Percentiles rank a stretch among this genome's conserved stretches.
phyloP scores from a whole-genome alignment of 78 protist genomes.

The Dictyostelium purpureum region DNA sequence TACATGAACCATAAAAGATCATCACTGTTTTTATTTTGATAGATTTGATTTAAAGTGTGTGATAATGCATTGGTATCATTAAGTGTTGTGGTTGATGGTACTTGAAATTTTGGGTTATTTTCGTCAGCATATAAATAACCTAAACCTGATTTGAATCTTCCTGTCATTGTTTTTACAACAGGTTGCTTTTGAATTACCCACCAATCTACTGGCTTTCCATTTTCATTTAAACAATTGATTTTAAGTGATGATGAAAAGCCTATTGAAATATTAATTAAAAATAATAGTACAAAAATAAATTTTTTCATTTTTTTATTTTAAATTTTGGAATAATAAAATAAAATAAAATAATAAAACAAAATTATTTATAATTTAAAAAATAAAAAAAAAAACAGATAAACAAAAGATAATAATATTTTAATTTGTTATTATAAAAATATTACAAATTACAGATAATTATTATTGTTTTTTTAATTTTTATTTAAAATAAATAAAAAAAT shows the following conservation, averaged over 20 bases:
- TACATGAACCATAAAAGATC: slow-evolving; percentile 42
- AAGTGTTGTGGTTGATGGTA: background rate
- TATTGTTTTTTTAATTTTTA: too few relatives aligned
- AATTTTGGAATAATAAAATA: too few relatives aligned
- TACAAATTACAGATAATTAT: too few relatives aligned
- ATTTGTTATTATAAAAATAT: too few relatives aligned
- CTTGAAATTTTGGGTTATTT: background rate
- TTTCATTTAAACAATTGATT: slow-evolving; percentile 54
- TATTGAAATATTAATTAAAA: too few relatives aligned
- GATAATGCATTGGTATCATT: slow-evolving; percentile 39
- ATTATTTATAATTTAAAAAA: too few relatives aligned
- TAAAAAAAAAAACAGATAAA: too few relatives aligned
- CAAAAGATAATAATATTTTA: too few relatives aligned
- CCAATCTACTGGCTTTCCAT: slow-evolving; percentile 71
- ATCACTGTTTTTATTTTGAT: background rate
- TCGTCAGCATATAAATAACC: slow-evolving; percentile 57
- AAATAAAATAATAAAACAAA: too few relatives aligned
- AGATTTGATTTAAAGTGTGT: slow-evolving; percentile 44
- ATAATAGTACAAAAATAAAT: too few relatives aligned
- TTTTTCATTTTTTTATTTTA: too few relatives aligned
- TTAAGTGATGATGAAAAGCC: background rate
- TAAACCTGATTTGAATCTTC: background rate
- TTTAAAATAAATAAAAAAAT: too few relatives aligned
- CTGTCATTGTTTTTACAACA: background rate
- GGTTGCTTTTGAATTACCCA: slow-evolving; percentile 72